Evolutionary conservation across 176 grass and related monocot species (phyloP), one percentile per base, ranked within the genome.

Genomic region (Cenchrus americanus): DNA sequence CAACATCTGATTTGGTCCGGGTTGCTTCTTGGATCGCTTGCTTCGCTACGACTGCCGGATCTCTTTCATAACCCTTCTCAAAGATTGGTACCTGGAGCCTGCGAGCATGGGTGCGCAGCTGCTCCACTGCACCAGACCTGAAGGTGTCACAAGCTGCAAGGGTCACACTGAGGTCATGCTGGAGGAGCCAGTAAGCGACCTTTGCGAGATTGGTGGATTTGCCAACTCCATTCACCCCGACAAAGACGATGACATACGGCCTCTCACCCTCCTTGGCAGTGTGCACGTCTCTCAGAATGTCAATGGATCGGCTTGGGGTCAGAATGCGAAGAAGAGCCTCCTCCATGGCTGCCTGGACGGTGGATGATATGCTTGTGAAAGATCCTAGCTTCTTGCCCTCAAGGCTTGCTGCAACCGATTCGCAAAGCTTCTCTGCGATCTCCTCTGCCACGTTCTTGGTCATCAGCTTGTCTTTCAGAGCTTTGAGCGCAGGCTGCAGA

Each of bases 391-490:
- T 98, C 73, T 94, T 95, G 13, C 95, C 95, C 67, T 94, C 95
- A 60, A 98, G 92, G 88, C 92, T 98, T 70, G 88, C 86, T 51
- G 92, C 88, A 43, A 98, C 95, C 43, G 95, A 98, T 84, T 94
- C 92, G 58, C 92, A 94, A 75, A 98, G 95, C 66, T 94, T 97
- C 62, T 95, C 92, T 66, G 92, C 93, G 50, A 98, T 98, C 75
- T 98, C 93, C 82, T 98, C 96, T 75, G 93, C 91, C 93, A 98
- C 91, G 44, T 97, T 94, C 71, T 97, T 97, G 43, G 90, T 93
- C 95, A 98, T 98, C 65, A 95, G 62, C 54, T 82, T 91, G 84
- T 98, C 90, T 84, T 98, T 95, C 32, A 98, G 95, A 70, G 92
- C 95, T 93, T 95, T 91, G 78, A 98, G 78, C 37, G 90, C 95